Conservation (phyloP, 164 flowering plant species). For the Annona squamosa region DNA sequence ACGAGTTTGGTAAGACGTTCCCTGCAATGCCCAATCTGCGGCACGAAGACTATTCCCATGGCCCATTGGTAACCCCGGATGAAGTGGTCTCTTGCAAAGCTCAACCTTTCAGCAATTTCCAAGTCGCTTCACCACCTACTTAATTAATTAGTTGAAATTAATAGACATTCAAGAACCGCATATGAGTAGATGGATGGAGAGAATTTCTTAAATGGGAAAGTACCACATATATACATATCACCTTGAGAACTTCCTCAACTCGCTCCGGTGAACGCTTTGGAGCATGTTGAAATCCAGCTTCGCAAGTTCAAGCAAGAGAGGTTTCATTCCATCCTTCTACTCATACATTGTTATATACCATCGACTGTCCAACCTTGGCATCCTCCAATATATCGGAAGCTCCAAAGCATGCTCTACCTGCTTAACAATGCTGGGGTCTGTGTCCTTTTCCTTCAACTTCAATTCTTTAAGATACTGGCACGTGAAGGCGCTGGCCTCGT, state of each 20-base stretch:
- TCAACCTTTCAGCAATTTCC: too few species aligned
- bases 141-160: too few species aligned
- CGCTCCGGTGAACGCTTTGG: slow-evolving; percentile 30
- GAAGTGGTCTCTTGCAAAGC: too few species aligned
- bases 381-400: slow-evolving; percentile 38
- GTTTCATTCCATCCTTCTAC: slow-evolving; percentile 11
- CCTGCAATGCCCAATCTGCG: too few species aligned
- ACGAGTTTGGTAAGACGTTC: too few species aligned
- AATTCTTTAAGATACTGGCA: slow-evolving; percentile 15
- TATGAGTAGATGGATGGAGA: too few species aligned
- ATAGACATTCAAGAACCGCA: too few species aligned
- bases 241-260: slow-evolving; percentile 29
- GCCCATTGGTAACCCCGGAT: too few species aligned
- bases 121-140: too few species aligned
- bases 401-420: slow-evolving; percentile 20
- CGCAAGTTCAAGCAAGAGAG: slow-evolving; percentile 24
- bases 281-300: slow-evolving; percentile 29
- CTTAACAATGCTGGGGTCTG: slow-evolving; percentile 6
- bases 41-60: too few species aligned
- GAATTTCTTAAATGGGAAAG: background rate
- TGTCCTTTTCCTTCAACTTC: background rate
- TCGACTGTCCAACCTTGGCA: slow-evolving; percentile 26
- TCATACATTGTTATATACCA: slow-evolving; percentile 10
- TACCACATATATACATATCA: slow-evolving; percentile 7
- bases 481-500: slow-evolving; percentile 32